These are phyloP conservation scores for Tricholoma sp. DNA, from an alignment of 768 basidiomycete species.

Conservation along the genomic window DNA sequence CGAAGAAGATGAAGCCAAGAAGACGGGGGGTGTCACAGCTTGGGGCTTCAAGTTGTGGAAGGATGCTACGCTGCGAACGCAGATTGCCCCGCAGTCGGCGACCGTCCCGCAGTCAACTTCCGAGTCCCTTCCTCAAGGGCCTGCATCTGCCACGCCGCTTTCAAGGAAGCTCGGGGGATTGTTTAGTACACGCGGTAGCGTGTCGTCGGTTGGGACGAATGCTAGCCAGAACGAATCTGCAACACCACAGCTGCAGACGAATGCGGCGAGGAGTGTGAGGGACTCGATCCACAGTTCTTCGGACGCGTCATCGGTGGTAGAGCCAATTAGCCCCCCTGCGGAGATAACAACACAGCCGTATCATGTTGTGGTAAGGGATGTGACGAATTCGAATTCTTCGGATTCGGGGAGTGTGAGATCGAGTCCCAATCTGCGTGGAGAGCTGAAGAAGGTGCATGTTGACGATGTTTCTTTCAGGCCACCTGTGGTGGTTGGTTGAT, in stretches of 20 bases:
- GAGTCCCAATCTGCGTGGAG: constrained; percentile 4
- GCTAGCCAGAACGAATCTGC: constrained; percentile 12
- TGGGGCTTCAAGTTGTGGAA: constrained; percentile 77
- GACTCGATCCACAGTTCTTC: constrained; percentile 49
- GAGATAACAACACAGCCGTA: constrained; percentile 24
- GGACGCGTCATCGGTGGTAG: constrained; percentile 53
- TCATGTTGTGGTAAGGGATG: constrained; percentile 23
- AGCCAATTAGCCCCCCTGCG: constrained; percentile 52
- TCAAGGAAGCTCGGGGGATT: constrained; percentile 67
- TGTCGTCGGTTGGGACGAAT: constrained; percentile 29
- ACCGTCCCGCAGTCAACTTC: constrained; percentile 22
- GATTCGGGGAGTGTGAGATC: constrained; percentile 13
- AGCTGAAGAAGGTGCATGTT: constrained; percentile 11
- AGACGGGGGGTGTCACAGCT: constrained; percentile 27
- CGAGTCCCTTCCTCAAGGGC: constrained; percentile 24
- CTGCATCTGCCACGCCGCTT: constrained; percentile 37
- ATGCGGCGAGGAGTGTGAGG: constrained; percentile 25
- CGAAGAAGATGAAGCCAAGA: constrained; percentile 29
- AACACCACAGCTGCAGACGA: constrained; percentile 24
- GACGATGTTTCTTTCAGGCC: not conserved
- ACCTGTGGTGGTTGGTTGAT: not conserved
- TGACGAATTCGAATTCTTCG: constrained; percentile 23
- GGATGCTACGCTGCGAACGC: constrained; percentile 26
- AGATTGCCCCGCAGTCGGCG: constrained; percentile 20
- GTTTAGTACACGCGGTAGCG: constrained; percentile 54